Evolutionary conservation across 306 rosid genomes (phyloP).

Genomic region (Crotalaria pallida): DNA sequence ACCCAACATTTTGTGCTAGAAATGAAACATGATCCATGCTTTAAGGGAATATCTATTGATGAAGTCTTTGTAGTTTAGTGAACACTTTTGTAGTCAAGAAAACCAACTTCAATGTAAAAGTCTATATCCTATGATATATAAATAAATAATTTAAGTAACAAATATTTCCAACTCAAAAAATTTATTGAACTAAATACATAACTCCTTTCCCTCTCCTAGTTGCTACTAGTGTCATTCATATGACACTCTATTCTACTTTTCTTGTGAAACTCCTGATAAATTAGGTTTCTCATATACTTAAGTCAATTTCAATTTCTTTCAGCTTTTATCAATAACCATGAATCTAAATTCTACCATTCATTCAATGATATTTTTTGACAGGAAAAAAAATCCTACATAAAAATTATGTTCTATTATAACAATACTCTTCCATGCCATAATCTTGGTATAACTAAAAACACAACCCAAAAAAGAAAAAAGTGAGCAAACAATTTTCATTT

Average conservation of each 20-base stretch:
- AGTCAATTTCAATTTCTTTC: not conserved
- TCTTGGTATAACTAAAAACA: not conserved
- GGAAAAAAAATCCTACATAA: not conserved
- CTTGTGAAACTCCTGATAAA: not conserved
- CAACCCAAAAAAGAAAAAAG: no score
- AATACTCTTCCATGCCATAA: not conserved
- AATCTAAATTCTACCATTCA: not conserved
- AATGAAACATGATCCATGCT: slow-evolving; percentile 19
- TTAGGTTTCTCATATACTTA: not conserved
- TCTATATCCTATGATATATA: not conserved
- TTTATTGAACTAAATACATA: no score
- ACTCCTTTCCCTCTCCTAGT: not conserved
- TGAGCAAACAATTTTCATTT: no score
- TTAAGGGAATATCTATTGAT: not conserved
- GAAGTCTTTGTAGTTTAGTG: not conserved
- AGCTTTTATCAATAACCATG: not conserved
- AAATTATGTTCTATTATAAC: not conserved
- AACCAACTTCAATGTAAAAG: not conserved
- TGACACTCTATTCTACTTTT: not conserved
- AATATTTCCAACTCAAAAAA: no score
- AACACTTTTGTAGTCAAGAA: not conserved
- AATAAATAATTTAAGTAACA: not conserved
- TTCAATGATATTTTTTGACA: no score
- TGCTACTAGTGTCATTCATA: not conserved
- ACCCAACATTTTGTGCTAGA: not conserved